Percentiles rank a stretch among this genome's conserved stretches.
These are phyloP conservation scores for Aspergillus chevalieri DNA, from an alignment of 2,329 filamentous ascomycete genomes.

Conservation along the genomic window DNA sequence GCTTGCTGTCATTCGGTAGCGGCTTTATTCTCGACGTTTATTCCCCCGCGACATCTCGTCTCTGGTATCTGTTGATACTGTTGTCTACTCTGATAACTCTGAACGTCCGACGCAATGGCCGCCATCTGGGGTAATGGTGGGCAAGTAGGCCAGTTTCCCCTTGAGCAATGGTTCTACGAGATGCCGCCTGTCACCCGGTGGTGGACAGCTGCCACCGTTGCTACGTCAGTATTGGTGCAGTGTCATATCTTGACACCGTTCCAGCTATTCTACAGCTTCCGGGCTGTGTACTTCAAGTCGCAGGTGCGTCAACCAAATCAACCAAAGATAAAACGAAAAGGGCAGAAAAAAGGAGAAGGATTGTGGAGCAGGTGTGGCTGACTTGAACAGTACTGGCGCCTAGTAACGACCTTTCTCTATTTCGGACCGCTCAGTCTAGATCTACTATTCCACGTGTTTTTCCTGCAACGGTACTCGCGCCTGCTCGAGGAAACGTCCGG, in stretches of 20 bases:
- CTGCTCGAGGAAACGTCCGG: conserved; percentile 94
- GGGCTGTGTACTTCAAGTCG: conserved; percentile 82
- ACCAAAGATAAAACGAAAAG: not conserved
- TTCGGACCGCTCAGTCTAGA: conserved; percentile 92
- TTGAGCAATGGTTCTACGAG: conserved; percentile 98
- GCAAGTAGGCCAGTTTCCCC: conserved; percentile 59
- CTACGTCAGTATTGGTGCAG: conserved; percentile 83
- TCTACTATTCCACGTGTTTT: conserved; percentile 96
- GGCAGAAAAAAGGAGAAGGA: not conserved
- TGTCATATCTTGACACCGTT: conserved; percentile 89
- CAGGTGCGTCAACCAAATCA: conserved; percentile 62
- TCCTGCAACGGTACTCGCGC: conserved; percentile 91
- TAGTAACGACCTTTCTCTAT: conserved; percentile 95
- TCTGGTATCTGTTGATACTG: not conserved
- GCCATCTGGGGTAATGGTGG: conserved; percentile 41
- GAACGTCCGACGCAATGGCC: conserved; percentile 29
- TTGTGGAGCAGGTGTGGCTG: conserved; percentile 4
- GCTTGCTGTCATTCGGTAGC: not conserved
- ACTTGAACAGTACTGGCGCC: conserved; percentile 74
- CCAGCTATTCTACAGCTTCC: conserved; percentile 94
- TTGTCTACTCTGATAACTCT: not conserved
- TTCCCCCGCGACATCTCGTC: not conserved
- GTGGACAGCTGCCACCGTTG: conserved; percentile 91
- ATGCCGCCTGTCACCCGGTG: conserved; percentile 93
- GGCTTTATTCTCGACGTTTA: conserved; percentile 1